A percentile compares a stretch with the other conserved stretches of the same genome.
These are phyloP conservation scores for Fraxinus latifolia DNA, from an alignment of 305 asterid species.

Conservation along the genomic window DNA sequence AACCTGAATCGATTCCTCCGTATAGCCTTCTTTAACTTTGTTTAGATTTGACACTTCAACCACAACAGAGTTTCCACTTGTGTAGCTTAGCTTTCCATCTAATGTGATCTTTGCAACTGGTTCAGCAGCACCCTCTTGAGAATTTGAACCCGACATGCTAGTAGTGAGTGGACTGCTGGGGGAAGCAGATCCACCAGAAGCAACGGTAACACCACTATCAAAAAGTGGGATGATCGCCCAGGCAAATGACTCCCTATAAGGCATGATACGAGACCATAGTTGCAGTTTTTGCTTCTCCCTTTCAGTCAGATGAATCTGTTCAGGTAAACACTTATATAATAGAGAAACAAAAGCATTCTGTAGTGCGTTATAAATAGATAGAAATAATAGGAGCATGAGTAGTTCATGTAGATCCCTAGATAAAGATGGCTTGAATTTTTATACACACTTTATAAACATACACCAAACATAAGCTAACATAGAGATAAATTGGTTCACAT, in stretches of 20 bases:
- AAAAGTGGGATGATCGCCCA: constrained; percentile 98
- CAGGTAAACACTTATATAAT: constrained; percentile 21
- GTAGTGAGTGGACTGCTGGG: constrained; percentile 95
- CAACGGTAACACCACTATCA: constrained; percentile 72
- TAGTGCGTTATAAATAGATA: not conserved
- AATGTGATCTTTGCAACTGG: constrained; percentile 70
- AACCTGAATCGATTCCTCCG: constrained; percentile 95
- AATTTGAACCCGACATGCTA: constrained; percentile 59
- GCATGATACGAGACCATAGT: constrained; percentile 98
- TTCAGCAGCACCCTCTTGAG: constrained; percentile 77
- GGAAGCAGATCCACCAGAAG: constrained; percentile 84
- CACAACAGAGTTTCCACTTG: constrained; percentile 82
- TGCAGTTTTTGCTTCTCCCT: constrained; percentile 97
- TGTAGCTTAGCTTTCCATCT: constrained; percentile 87
- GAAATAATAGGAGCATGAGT: no score
- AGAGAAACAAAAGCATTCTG: constrained; percentile 1
- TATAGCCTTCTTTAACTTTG: constrained; percentile 96
- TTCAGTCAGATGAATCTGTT: constrained; percentile 85
- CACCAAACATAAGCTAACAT: constrained; percentile 6
- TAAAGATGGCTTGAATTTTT: no score
- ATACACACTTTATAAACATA: no score
- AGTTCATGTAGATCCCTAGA: no score
- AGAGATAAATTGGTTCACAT: no score
- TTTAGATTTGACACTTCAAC: constrained; percentile 97
- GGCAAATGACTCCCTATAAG: constrained; percentile 90